Evolutionary conservation across 1,139 yeast species (phyloP).

Genomic region (Kodamaea ohmeri): DNA sequence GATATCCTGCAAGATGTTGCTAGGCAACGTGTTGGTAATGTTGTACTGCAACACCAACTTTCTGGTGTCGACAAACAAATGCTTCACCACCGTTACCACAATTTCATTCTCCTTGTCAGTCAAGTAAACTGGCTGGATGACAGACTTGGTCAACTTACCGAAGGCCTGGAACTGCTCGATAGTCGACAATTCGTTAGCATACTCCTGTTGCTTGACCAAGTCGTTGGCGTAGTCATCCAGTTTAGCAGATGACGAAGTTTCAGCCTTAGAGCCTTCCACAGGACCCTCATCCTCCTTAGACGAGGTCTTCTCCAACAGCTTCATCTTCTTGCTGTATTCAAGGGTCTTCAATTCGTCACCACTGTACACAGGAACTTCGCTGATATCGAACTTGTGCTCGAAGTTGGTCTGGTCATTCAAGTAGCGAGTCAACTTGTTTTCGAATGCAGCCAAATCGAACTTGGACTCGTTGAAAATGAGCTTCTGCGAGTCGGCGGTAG

Average conservation of each 20-base stretch:
- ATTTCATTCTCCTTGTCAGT: slow-evolving; percentile 95
- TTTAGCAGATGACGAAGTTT: slow-evolving; percentile 14
- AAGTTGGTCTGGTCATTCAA: slow-evolving; percentile 62
- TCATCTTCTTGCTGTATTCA: slow-evolving; percentile 57
- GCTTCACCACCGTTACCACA: slow-evolving; percentile 82
- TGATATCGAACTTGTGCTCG: slow-evolving; percentile 65
- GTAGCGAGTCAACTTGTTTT: slow-evolving; percentile 70
- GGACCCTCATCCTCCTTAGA: slow-evolving; percentile 20
- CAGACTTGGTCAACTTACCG: slow-evolving; percentile 75
- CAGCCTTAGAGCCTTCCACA: slow-evolving; percentile 13
- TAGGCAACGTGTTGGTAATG: slow-evolving; percentile 80
- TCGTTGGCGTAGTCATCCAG: slow-evolving; percentile 36
- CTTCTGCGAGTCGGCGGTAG: slow-evolving; percentile 29
- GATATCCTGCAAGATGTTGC: slow-evolving; percentile 74
- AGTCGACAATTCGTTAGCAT: slow-evolving; percentile 60
- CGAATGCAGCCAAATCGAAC: slow-evolving; percentile 75
- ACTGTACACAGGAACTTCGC: slow-evolving; percentile 59
- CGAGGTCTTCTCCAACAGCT: slow-evolving; percentile 41
- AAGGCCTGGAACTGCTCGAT: slow-evolving; percentile 69
- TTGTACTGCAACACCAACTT: slow-evolving; percentile 84
- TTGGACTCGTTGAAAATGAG: slow-evolving; percentile 66
- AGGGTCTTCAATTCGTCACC: slow-evolving; percentile 63
- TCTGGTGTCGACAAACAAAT: slow-evolving; percentile 60
- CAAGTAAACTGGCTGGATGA: slow-evolving; percentile 57
- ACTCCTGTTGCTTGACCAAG: slow-evolving; percentile 56